Evolutionary conservation across 345 rosid genomes (phyloP), one percentile per base, ranked within the genome.

Genomic region (Lepidium sativum): DNA sequence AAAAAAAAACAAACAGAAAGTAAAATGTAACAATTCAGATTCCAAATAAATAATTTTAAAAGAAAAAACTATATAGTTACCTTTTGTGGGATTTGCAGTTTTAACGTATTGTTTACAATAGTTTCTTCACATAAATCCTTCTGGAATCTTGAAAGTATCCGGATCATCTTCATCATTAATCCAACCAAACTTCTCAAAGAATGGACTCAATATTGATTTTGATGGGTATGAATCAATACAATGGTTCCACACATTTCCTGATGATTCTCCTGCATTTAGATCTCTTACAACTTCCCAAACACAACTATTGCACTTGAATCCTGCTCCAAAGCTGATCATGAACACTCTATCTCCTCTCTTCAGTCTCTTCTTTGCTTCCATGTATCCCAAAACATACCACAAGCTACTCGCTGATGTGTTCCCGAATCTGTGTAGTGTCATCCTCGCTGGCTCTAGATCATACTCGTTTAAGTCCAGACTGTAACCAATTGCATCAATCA

Each of bases 141-240:
- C 74, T 3, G 75, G 82, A 8, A 79, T 0, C 45, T 76, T 82
- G 80, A 94, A 94, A 55, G 92, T 86, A 60, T 71, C 77, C 0
- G 60, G 62, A 32, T 92, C 96, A 18, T 91, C 96, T 74, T 87
- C 95, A 43, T 83, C 62, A 34, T 80, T 80, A 37, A 94, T 87
- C 99, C 99, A 94, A 3, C 99, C 99, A 67, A 62, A 94, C 68
- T 94, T 87, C 74, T 84, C 88, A 81, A 87, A 35, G 71, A 72
- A 94, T 13, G 96, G 99, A 51, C 85, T 94, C n/a, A 48, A 74
- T 17, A 94, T 20, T 0, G 95, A 63, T 43, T 80, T 39, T 7
- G 92, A 89, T 53, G 99, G 99, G 65, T 94, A 90, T 20, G 64
- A 25, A 49, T 80, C 75, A 71, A 94, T 84, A 71, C 83, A 81